Evolutionary conservation across 139 green algal species (phyloP), one percentile per base, ranked within the genome.

Genomic region (Yamagishiella unicocca): DNA sequence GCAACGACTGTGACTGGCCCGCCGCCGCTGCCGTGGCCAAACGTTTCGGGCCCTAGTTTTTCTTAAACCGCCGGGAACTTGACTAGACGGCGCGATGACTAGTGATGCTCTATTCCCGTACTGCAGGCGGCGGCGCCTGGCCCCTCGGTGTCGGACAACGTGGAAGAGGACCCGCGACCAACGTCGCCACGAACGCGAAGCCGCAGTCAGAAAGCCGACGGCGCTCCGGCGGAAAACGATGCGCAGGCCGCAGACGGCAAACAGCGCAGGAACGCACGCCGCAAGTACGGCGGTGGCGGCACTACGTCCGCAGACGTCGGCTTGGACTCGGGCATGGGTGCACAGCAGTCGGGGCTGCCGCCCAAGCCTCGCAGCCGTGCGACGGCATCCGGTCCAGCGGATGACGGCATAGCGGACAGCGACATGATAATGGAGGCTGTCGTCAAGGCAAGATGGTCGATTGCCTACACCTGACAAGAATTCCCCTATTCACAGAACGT

Each of bases 351-450:
- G 29, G 37, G 55, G 9, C n/a, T 68, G 67, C 37, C 43, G 71
- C 45, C 31, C n/a, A 71, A 43, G 70, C 70, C 24, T 1, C 42
- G 80, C 4, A 46, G 74, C 74, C 27, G 74, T 1, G 46, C 19
- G 4, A 21, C 46, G 1, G 46, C 37, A 0, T 82, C 74, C 31
- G 21, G n/a, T n/a, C n/a, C n/a, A n/a, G n/a, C n/a, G n/a, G n/a
- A n/a, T n/a, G n/a, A n/a, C n/a, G n/a, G 12, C n/a, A 46, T 50
- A 5, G 74, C 46, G 19, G 89, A 92, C 58, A 92, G 79, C 37
- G 89, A 92, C 35, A 73, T 40, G 2, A 81, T 89, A 9, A 96
- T 96, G 93, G 94, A 96, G 35, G 92, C 92, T 4, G 93, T 96
- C 8, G 91, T 96, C 25, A 96, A 96, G 90, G 92, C 92, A 35